phyloP scores from a whole-genome alignment of 2,329 filamentous ascomycete species.

The Ceratocystiopsis sp. region DNA sequence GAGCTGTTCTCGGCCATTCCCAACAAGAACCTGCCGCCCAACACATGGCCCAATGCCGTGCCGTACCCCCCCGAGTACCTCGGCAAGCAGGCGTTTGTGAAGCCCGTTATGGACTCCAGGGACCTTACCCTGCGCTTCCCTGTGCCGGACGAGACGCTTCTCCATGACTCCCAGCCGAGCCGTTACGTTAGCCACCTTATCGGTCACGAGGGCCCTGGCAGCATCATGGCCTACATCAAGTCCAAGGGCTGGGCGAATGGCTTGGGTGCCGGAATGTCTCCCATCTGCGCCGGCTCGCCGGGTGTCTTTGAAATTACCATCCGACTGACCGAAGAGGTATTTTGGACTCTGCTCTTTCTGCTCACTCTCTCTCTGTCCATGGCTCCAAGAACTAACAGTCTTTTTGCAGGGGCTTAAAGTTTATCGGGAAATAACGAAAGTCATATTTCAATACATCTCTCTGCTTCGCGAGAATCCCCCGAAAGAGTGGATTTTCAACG shows the following conservation, averaged over 20 bases:
- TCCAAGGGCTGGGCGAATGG: conserved; percentile 79
- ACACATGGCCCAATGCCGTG: conserved; percentile 34
- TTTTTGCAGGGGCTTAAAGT: conserved; percentile 45
- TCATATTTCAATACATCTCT: conserved; percentile 81
- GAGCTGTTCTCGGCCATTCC: conserved; percentile 68
- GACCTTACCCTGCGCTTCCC: conserved; percentile 69
- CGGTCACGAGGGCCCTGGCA: conserved; percentile 83
- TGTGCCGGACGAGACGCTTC: conserved; percentile 65
- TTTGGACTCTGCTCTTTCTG: conserved; percentile 5
- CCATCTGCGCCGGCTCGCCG: conserved; percentile 59
- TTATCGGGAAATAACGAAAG: conserved; percentile 67
- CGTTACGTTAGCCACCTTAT: conserved; percentile 79
- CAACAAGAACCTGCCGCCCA: conserved; percentile 60
- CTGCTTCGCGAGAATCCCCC: conserved; percentile 67
- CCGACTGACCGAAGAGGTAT: conserved; percentile 64
- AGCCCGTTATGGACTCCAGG: conserved; percentile 78
- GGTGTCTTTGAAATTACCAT: conserved; percentile 67
- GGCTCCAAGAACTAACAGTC: not conserved
- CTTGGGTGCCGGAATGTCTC: conserved; percentile 58
- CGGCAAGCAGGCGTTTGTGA: conserved; percentile 62
- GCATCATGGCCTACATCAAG: conserved; percentile 80
- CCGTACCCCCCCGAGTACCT: conserved; percentile 33
- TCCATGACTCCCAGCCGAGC: conserved; percentile 67
- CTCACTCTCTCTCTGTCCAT: conserved; percentile 1
- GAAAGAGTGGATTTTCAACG: conserved; percentile 85